Percentiles rank a stretch among this genome's conserved stretches.
These are phyloP conservation scores for Jasminum sambac DNA, from an alignment of 257 asterid genomes.

Conservation along the genomic window DNA sequence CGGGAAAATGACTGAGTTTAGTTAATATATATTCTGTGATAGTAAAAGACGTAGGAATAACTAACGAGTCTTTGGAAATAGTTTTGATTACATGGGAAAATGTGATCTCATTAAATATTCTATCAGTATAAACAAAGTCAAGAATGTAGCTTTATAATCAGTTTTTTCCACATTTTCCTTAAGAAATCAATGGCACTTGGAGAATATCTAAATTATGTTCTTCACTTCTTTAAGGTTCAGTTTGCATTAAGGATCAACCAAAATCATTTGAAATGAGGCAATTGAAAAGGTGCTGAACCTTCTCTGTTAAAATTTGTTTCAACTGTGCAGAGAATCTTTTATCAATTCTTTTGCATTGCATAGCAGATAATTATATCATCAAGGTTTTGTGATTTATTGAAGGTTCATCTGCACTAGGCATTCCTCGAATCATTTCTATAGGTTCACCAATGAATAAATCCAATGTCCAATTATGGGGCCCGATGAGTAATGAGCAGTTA, in stretches of 20 bases:
- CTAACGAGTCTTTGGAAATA: too few species aligned
- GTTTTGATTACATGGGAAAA: too few species aligned
- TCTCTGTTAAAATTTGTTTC: not conserved
- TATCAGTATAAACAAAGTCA: too few species aligned
- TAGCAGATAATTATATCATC: not conserved
- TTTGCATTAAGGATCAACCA: not conserved
- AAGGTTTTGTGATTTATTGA: not conserved
- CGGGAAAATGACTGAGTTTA: too few species aligned
- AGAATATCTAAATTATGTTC: too few species aligned
- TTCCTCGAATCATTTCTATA: not conserved
- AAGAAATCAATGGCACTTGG: too few species aligned
- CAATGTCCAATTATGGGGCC: not conserved
- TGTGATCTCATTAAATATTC: too few species aligned
- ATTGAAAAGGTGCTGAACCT: not conserved
- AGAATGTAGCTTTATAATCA: too few species aligned
- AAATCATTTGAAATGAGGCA: not conserved
- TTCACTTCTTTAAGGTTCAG: too few species aligned
- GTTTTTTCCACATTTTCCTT: too few species aligned
- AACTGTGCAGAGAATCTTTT: not conserved
- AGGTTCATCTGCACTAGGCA: slow-evolving; percentile 1
- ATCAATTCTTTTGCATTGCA: not conserved
- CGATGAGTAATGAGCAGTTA: not conserved
- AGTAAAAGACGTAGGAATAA: too few species aligned
- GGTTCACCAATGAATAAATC: slow-evolving; percentile 1
- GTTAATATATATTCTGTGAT: too few species aligned